Base-by-base conservation (phyloP, 2,329 filamentous ascomycete genomes). In the Metarhizium anisopliae region DNA sequence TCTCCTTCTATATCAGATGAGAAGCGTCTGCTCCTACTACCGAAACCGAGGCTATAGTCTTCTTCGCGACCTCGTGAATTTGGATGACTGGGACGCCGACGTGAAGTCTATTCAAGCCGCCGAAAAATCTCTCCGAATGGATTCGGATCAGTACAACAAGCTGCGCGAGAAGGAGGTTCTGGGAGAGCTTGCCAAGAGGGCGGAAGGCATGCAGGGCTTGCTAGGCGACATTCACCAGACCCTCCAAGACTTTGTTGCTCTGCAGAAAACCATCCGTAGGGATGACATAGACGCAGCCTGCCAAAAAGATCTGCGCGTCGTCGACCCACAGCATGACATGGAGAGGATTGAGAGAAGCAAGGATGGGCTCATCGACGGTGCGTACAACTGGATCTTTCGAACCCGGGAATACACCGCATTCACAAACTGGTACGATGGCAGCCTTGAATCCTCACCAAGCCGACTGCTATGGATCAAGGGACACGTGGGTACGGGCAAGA, bases 1-100 rank as follows among this genome's bases (percentile, higher is more conserved):
- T 47, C 65, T 77, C n/a, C 67, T 76, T 6, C 50, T 60, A 1
- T 76, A 72, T 61, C 67, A 71, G 60, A 74, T 76, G 59, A 72
- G 70, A 56, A 76, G 71, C 53, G 59, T 72, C 32, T 70, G 63
- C 50, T 66, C 63, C 3, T 74, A 70, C 59, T 67, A 70, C 55
- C 66, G 66, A 2, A 63, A 68, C 32, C 25, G 25, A 63, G 62
- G 57, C 56, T 10, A 13, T 61, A 6, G 64, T 62, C 11, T 73
- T 43, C 50, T 69, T 4, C 62, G 67, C 30, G 64, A 66, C 50
- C 51, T 70, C 3, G 6, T 68, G 6, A 65, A 65, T 29, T 54
- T 67, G 3, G 66, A 75, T 58, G 65, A 72, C 56, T 75, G 70
- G 72, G 63, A 63, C 25, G 61, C 62, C 18, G 10, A 25, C 14